phyloP scores from a whole-genome alignment of 768 basidiomycete genomes.

The Leccinum aurantiacum region DNA sequence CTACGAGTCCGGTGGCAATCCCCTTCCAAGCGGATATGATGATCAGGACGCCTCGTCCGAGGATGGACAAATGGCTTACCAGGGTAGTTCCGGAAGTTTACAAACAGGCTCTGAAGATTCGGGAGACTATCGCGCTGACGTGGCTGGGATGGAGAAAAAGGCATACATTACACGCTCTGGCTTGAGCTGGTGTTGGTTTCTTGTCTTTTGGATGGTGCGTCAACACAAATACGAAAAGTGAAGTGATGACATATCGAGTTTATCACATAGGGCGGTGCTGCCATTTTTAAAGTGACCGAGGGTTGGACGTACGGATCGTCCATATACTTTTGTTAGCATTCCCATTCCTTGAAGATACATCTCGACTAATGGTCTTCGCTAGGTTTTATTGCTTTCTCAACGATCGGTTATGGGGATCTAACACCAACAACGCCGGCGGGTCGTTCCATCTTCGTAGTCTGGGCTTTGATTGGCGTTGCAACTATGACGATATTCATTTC shows the following conservation, averaged over 20 bases:
- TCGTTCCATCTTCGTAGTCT: slow-evolving; percentile 72
- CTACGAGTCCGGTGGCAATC: slow-evolving; percentile 23
- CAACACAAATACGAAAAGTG: background rate
- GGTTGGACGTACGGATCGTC: slow-evolving; percentile 62
- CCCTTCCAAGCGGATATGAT: background rate
- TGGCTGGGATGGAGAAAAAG: slow-evolving; percentile 45
- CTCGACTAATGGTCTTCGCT: background rate
- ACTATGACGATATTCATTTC: slow-evolving; percentile 76
- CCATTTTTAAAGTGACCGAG: slow-evolving; percentile 58
- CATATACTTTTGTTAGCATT: slow-evolving; percentile 69
- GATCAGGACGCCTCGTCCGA: background rate
- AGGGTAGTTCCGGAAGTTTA: slow-evolving; percentile 12
- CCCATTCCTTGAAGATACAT: background rate
- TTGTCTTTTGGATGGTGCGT: slow-evolving; percentile 76
- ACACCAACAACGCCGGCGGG: slow-evolving; percentile 65
- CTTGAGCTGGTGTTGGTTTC: slow-evolving; percentile 59
- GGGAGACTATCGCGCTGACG: slow-evolving; percentile 20
- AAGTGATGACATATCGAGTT: background rate
- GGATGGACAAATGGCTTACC: background rate
- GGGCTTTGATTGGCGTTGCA: slow-evolving; percentile 75
- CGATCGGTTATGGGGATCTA: slow-evolving; percentile 72
- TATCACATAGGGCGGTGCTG: slow-evolving; percentile 53
- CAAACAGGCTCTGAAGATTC: slow-evolving; percentile 5
- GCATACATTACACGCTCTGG: slow-evolving; percentile 57
- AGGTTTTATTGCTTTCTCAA: slow-evolving; percentile 75